These are phyloP conservation scores for Phytophthora idaei DNA, from an alignment of 352 stramenopile species.

Conservation along the genomic window DNA sequence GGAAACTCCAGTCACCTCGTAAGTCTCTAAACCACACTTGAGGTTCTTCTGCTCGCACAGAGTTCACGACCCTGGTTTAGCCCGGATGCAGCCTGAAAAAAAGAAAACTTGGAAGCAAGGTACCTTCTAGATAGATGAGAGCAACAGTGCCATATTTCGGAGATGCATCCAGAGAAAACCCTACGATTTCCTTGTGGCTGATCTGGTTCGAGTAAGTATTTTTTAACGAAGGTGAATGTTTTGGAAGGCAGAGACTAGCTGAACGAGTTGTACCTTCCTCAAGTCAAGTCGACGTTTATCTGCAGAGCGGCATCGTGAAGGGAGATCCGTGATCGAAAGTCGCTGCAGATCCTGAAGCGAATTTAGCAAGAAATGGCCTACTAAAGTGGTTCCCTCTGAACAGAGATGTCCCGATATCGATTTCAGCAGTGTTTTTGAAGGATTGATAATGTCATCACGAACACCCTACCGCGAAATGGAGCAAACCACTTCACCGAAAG, in stretches of 20 bases:
- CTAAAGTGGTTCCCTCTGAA: conserved; percentile 48
- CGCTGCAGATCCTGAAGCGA: conserved; percentile 65
- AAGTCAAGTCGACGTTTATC: conserved; percentile 48
- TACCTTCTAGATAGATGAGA: conserved; percentile 52
- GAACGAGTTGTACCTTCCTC: conserved; percentile 20
- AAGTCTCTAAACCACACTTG: conserved; percentile 78
- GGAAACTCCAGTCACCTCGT: conserved; percentile 66
- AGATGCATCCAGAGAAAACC: conserved; percentile 66
- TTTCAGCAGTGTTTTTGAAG: neutral
- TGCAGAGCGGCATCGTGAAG: conserved; percentile 36
- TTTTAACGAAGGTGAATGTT: neutral
- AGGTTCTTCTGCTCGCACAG: conserved; percentile 31
- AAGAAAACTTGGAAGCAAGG: neutral
- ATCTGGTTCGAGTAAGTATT: conserved; percentile 5
- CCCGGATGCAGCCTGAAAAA: neutral
- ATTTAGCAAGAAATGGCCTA: conserved; percentile 72
- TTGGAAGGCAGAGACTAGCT: neutral
- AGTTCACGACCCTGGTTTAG: neutral
- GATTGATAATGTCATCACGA: neutral
- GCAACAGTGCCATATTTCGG: conserved; percentile 60
- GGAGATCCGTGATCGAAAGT: conserved; percentile 44
- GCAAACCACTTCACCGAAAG: conserved; percentile 78
- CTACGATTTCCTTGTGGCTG: conserved; percentile 33
- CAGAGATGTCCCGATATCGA: neutral
- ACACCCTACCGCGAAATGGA: conserved; percentile 43